Evolutionary conservation across 2,329 filamentous ascomycete species (phyloP), one percentile per base, ranked within the genome.

Genomic region (Plenodomus tracheiphilus): DNA sequence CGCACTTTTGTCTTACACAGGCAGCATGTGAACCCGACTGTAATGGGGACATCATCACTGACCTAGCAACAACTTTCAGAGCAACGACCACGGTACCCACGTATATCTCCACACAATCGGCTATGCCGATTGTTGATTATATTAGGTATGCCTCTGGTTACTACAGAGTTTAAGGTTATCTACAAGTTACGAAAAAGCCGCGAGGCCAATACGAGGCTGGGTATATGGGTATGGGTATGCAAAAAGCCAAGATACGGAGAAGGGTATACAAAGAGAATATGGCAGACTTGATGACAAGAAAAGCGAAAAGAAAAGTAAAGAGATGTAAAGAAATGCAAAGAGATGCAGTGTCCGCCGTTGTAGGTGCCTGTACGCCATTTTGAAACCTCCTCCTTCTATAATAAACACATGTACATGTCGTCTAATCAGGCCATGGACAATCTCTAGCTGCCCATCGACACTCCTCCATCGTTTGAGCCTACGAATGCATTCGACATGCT

Each of bases 401-500:
- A 30, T 25, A 47, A 41, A 43, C 43, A 36, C 18, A 35, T 35
- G 49, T 39, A 34, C 20, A 36, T 32, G 17, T n/a, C 22, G 36
- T n/a, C 18, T 35, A 19, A 17, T 19, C 19, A 4, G 8, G 32
- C 18, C n/a, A 13, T 47, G n/a, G 9, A 7, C n/a, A 21, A 38
- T 30, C 15, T 35, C 35, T 38, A 48, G 17, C 49, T 39, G 38
- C 58, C 58, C 58, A 61, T 61, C 13, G 53, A 53, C 2, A 55
- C 53, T n/a, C 43, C 41, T 21, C 62, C 61, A 21, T 58, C 60
- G 28, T 61, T 64, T 1, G 61, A 59, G 5, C 61, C 62, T 13
- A 69, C 66, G 37, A 66, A 70, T 2, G 57, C 59, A 11, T 60
- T 47, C n/a, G 61, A 39, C 20, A 69, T 49, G 1, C 59, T 64